A percentile compares a stretch with the other conserved stretches of the same genome.
Conservation (phyloP, 2,329 filamentous ascomycete genomes). For the Chaetothyriales sp. region DNA sequence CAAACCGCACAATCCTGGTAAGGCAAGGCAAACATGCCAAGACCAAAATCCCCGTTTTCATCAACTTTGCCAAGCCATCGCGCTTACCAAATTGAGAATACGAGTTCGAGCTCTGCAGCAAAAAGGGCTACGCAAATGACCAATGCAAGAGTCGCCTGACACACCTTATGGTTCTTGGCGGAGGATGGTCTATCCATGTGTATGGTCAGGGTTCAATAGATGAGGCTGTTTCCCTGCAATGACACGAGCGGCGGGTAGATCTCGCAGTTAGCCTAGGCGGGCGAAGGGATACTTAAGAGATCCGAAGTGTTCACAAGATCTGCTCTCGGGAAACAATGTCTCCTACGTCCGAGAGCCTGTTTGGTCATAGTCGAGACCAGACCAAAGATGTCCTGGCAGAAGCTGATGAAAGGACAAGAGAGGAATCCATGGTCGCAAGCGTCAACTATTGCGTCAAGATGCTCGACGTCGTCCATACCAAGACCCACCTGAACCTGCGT, state of each 20-base stretch:
- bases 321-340: background rate
- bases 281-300: no score
- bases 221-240: no score
- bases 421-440: background rate
- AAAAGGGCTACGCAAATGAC: no score
- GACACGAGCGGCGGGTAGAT: no score
- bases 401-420: background rate
- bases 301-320: background rate
- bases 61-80: background rate
- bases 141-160: no score
- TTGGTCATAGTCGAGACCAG: background rate
- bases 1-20: background rate
- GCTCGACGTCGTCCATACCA: constrained; percentile 2
- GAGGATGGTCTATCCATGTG: no score
- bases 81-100: no score
- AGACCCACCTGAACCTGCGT: constrained; percentile 2
- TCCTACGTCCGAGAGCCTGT: background rate
- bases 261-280: no score
- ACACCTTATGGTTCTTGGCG: no score
- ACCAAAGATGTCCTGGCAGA: background rate
- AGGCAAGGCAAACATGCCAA: background rate
- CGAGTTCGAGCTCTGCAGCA: no score
- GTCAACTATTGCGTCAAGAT: background rate
- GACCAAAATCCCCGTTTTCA: background rate
- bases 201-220: no score